Evolutionary conservation across 768 basidiomycete species (phyloP), one percentile per base, ranked within the genome.

Genomic region (Gloeophyllum trabeum): DNA sequence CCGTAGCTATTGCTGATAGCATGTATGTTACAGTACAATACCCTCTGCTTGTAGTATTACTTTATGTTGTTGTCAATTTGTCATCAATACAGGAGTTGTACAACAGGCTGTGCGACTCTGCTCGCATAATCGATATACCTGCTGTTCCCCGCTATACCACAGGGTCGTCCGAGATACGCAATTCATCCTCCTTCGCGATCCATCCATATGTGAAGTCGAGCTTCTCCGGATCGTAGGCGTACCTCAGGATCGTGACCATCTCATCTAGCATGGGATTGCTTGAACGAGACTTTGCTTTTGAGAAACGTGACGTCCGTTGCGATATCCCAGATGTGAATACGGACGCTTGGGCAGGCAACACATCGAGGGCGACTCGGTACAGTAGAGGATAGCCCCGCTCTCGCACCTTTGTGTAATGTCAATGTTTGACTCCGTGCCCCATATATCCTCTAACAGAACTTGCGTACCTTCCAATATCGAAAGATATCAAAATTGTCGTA

Each of bases 221-320:
- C 10, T 43, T 35, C 19, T 48, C 47, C 24, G 35, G 42, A 7
- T 44, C 47, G 37, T 40, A 44, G 18, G 30, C 19, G 32, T 48
- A 54, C 36, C 51, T 54, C 42, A 54, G 51, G 5, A 54, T 41
- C 35, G 54, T 54, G 13, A 54, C 46, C 43, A 54, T 49, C 40
- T 32, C 24, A 25, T 47, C 28, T 36, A 46, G 51, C 23, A 20
- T 16, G n/a, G 36, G 35, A 21, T 24, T 19, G 35, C 22, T 28
- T 5, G 40, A 34, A 5, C 25, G 32, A 7, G 38, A n/a, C 4
- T 39, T 6, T 45, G 26, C 2, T n/a, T n/a, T n/a, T n/a, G n/a
- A n/a, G 47, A 43, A 2, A 14, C 40, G 4, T 13, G 25, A 6
- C 40, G 39, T 41, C 38, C 12, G 47, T 53, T 24, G 47, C 44